Evolutionary conservation across 2,329 filamentous ascomycete species (phyloP), one percentile per base, ranked within the genome.

Genomic region (Pyrenochaeta sp.): DNA sequence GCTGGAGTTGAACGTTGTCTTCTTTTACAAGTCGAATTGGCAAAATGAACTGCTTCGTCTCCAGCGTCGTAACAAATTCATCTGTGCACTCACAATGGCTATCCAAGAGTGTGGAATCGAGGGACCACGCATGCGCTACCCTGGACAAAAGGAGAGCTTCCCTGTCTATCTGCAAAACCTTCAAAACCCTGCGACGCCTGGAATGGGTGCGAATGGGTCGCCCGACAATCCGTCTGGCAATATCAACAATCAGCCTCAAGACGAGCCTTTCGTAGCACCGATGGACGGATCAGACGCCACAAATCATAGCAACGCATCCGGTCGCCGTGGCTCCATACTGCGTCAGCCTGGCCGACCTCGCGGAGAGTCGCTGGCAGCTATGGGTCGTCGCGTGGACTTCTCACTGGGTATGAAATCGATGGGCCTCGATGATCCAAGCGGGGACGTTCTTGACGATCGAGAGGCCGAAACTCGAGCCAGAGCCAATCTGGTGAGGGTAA

Each of bases 11-110:
- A 97, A 97, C 75, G 87, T 98, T 51, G 88, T 97, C 68, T 97
- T 97, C 81, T 97, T 97, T 81, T 96, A 97, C 84, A 97, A 97
- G 76, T 92, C 90, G 54, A 97, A 94, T 75, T 97, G 90, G 85
- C 94, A 98, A 73, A 97, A 97, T 72, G 94, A 98, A 73, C 82
- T 96, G 39, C 82, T 97, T 20, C 92, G 94, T 78, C 84, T 98
- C 2, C 91, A 90, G 64, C 87, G 94, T 15, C 90, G 95, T 67
- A 97, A 97, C 82, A 95, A 93, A 72, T 97, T 98, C 76, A 92
- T 96, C 61, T 92, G 90, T 60, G 92, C 95, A 57, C 81, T 98
- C 68, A 96, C 97, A 89, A 82, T 90, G 32, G 87, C 91, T 49
- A 92, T 97, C 81, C 85, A 90, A 56, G 87, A 91, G 49, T 82